A percentile compares a stretch with the other conserved stretches of the same genome.
phyloP scores from a whole-genome alignment of 192 early-diverging fungal species.

The Coemansia sp. region DNA sequence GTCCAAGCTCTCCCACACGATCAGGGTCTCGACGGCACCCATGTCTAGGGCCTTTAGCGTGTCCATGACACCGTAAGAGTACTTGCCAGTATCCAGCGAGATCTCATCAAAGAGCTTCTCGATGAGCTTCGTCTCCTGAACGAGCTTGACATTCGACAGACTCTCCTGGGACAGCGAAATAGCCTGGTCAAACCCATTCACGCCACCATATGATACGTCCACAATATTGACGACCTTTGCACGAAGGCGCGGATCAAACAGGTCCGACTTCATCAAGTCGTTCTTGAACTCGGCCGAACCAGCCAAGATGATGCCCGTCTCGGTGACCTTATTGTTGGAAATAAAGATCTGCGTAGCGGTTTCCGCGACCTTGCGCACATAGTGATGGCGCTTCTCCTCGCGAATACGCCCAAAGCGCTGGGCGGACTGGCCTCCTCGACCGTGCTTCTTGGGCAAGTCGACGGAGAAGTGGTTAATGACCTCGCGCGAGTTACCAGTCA shows the following conservation, averaged over 20 bases:
- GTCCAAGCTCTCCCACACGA: conserved; percentile 97
- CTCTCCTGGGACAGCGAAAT: conserved; percentile 92
- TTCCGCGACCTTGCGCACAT: conserved; percentile 98
- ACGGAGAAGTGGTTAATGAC: conserved; percentile 94
- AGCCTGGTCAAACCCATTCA: conserved; percentile 99
- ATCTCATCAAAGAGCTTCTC: conserved; percentile 97
- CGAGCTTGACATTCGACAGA: conserved; percentile 96
- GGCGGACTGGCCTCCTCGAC: conserved; percentile 99
- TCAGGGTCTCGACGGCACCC: conserved; percentile 98
- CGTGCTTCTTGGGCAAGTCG: conserved; percentile 99
- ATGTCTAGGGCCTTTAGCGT: conserved; percentile 95
- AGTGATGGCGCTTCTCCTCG: conserved; percentile 99
- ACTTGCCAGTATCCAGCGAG: conserved; percentile 94
- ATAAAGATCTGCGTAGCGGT: conserved; percentile 96
- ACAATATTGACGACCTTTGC: conserved; percentile 92
- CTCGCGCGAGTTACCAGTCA: conserved; percentile 94
- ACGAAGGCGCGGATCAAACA: conserved; percentile 92
- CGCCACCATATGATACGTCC: conserved; percentile 98
- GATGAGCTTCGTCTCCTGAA: conserved; percentile 99
- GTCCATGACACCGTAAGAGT: conserved; percentile 95
- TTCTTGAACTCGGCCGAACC: conserved; percentile 99
- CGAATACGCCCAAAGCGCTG: conserved; percentile 99
- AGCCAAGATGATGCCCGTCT: conserved; percentile 84
- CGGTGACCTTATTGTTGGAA: conserved; percentile 79
- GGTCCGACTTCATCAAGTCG: conserved; percentile 90